Percentiles rank a stretch among this genome's conserved stretches.
These are phyloP conservation scores for Abrus precatorius DNA, from an alignment of 306 rosid species.

Conservation along the genomic window DNA sequence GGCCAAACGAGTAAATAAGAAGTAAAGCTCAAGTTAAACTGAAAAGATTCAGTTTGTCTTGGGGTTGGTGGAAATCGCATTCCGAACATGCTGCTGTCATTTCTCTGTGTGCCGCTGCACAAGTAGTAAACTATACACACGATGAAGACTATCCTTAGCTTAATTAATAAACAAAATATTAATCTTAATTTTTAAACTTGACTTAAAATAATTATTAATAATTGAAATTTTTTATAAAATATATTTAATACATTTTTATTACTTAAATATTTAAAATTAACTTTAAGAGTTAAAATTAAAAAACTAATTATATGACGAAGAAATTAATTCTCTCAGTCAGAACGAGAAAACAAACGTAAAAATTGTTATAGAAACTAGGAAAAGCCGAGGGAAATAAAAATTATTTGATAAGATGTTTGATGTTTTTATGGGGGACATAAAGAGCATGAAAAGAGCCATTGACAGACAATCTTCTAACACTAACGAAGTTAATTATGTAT, in stretches of 20 bases:
- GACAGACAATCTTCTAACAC: no score
- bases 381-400: background rate
- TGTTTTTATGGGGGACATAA: no score
- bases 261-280: no score
- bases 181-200: no score
- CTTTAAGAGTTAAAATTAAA: no score
- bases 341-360: background rate
- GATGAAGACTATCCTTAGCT: background rate
- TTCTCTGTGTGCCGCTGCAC: background rate
- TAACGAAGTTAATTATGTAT: no score
- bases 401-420: background rate
- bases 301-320: no score
- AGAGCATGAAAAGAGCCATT: no score
- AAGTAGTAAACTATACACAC: background rate
- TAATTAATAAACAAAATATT: background rate
- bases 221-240: no score
- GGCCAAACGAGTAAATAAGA: conserved; percentile 26
- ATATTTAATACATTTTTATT: no score
- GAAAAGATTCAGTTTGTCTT: conserved; percentile 43
- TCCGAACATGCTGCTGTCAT: conserved; percentile 1
- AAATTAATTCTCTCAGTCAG: background rate
- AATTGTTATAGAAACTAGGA: background rate
- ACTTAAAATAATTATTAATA: no score
- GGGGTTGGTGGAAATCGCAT: conserved; percentile 41
- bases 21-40: conserved; percentile 43